Percentiles rank a stretch among this genome's conserved stretches.
Conservation (phyloP, 345 rosid genomes). For the Salix arbutifolia region DNA sequence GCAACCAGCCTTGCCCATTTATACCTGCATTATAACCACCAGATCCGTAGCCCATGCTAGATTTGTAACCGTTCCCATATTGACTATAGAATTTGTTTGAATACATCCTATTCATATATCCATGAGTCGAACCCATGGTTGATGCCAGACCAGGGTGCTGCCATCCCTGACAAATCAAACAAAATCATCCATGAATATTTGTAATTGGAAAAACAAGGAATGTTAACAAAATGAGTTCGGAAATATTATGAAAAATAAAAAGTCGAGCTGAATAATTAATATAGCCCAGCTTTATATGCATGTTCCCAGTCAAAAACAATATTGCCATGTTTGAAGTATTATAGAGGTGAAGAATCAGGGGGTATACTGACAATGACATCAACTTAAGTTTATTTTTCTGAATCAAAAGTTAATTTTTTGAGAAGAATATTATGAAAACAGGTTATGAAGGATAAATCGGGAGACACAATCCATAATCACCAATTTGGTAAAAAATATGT, state of each 20-base stretch:
- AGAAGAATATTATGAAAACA: too few relatives aligned
- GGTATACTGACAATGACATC: not conserved
- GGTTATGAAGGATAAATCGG: not conserved
- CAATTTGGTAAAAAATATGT: not conserved
- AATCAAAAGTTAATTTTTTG: too few relatives aligned
- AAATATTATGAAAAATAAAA: not conserved
- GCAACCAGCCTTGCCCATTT: constrained; percentile 61
- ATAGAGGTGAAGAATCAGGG: not conserved
- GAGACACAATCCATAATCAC: not conserved
- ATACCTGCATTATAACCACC: constrained; percentile 61
- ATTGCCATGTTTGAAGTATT: not conserved
- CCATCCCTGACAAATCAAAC: constrained; percentile 40
- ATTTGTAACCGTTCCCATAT: constrained; percentile 55
- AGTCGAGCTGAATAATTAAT: not conserved
- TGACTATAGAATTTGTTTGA: constrained; percentile 64
- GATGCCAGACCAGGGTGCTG: constrained; percentile 52
- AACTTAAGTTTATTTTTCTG: not conserved
- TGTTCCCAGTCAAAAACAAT: not conserved
- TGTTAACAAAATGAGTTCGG: not conserved
- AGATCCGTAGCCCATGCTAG: constrained; percentile 67
- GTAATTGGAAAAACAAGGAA: not conserved
- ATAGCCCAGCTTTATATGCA: not conserved
- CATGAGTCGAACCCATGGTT: constrained; percentile 55
- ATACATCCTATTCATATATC: constrained; percentile 57
- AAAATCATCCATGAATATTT: not conserved